Percentiles rank a stretch among this genome's conserved stretches.
Evolutionary conservation across 306 rosid species (phyloP).

Genomic region (Echinosophora koreensis): DNA sequence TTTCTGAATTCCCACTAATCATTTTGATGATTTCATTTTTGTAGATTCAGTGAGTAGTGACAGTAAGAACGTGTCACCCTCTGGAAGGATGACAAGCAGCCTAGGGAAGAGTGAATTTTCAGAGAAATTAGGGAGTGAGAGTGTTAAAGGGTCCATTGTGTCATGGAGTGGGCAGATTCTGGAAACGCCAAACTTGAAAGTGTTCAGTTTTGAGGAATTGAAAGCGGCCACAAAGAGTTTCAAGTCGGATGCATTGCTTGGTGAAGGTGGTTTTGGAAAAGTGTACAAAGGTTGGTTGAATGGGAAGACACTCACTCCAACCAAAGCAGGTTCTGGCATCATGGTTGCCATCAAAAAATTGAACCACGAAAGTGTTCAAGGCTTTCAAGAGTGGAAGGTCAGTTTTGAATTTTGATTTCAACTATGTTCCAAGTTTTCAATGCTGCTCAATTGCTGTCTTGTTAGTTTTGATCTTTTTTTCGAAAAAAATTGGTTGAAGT

Average conservation of each 20-base stretch:
- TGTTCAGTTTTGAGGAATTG: slow-evolving; percentile 68
- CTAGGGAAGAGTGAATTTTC: slow-evolving; percentile 60
- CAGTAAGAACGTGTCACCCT: slow-evolving; percentile 47
- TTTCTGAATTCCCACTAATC: neutral
- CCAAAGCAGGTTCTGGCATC: slow-evolving; percentile 66
- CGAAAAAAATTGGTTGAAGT: no score
- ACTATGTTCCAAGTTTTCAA: slow-evolving; percentile 1
- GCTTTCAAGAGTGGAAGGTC: slow-evolving; percentile 91
- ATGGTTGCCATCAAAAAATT: slow-evolving; percentile 80
- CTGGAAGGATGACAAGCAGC: slow-evolving; percentile 59
- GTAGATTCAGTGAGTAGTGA: slow-evolving; percentile 48
- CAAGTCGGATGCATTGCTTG: slow-evolving; percentile 66
- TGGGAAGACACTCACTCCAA: slow-evolving; percentile 67
- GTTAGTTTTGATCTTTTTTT: no score
- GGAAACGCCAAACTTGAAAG: slow-evolving; percentile 66
- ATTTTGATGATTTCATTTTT: slow-evolving; percentile 15
- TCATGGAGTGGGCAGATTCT: slow-evolving; percentile 53
- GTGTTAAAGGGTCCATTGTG: slow-evolving; percentile 24
- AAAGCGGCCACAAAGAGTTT: slow-evolving; percentile 69
- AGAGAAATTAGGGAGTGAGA: slow-evolving; percentile 53
- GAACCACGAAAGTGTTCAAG: slow-evolving; percentile 78
- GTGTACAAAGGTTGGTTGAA: slow-evolving; percentile 92
- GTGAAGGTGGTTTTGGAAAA: slow-evolving; percentile 91
- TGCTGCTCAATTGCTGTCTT: no score
- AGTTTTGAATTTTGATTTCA: neutral